These are phyloP conservation scores for Diospyros lotus DNA, from an alignment of 148 eudicot species.

Conservation along the genomic window DNA sequence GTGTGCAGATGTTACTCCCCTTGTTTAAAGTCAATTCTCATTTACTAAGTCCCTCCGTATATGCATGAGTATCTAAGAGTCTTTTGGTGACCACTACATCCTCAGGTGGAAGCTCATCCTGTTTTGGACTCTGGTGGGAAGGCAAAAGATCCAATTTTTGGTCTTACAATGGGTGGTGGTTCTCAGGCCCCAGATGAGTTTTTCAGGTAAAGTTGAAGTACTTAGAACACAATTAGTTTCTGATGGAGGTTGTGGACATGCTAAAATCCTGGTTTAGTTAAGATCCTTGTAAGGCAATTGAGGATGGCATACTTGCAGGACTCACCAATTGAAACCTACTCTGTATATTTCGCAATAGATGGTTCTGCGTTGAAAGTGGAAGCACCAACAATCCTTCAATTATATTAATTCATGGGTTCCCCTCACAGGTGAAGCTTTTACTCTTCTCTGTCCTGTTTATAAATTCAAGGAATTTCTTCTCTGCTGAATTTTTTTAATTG, in stretches of 20 bases:
- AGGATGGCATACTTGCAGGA: slow-evolving; percentile 76
- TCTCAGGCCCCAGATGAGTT: slow-evolving; percentile 81
- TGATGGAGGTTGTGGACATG: not conserved
- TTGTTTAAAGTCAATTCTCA: not conserved
- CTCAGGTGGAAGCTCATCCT: slow-evolving; percentile 79
- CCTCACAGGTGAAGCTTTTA: slow-evolving; percentile 75
- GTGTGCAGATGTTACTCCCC: not conserved
- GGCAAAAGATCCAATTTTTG: slow-evolving; percentile 95
- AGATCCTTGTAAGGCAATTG: slow-evolving; percentile 51
- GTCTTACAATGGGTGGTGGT: slow-evolving; percentile 75
- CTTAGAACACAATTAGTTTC: not conserved
- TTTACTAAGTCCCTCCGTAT: not conserved
- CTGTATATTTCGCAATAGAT: slow-evolving; percentile 70
- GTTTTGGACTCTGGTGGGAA: slow-evolving; percentile 70
- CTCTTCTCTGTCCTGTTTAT: not conserved
- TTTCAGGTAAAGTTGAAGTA: slow-evolving; percentile 60
- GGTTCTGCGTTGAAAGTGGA: slow-evolving; percentile 97
- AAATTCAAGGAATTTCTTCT: not conserved
- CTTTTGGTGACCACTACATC: not conserved
- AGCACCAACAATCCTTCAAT: slow-evolving; percentile 62
- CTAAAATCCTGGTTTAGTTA: slow-evolving; percentile 16
- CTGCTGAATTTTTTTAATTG: not conserved
- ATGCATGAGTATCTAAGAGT: not conserved
- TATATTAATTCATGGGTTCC: slow-evolving; percentile 88
- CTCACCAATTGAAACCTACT: slow-evolving; percentile 52